A percentile compares a stretch with the other conserved stretches of the same genome.
Evolutionary conservation across 495 filamentous ascomycete species (phyloP).

Genomic region (Emericellopsis terricola): DNA sequence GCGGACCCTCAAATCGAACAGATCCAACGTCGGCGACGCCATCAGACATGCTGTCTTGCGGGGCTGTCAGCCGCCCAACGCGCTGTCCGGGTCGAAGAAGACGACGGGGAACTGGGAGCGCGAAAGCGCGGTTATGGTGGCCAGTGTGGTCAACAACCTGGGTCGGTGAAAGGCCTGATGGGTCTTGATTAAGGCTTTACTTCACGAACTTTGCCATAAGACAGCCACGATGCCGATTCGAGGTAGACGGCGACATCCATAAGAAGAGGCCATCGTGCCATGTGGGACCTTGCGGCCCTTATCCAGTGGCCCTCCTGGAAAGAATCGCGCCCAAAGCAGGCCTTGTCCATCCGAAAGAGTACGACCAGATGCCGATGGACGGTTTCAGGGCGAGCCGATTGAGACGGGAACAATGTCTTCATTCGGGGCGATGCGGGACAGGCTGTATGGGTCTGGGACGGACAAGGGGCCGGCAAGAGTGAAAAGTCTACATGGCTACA

Average conservation of each 20-base stretch:
- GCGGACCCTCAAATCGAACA: slow-evolving; percentile 59
- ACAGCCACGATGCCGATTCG: too few species aligned
- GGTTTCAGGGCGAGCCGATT: slow-evolving; percentile 22
- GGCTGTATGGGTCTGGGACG: slow-evolving; percentile 43
- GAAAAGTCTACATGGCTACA: slow-evolving; percentile 41
- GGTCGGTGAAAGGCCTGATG: too few species aligned
- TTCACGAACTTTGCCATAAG: too few species aligned
- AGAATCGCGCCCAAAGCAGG: slow-evolving; percentile 37
- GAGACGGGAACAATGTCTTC: slow-evolving; percentile 40
- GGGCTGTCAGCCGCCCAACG: slow-evolving; percentile 41
- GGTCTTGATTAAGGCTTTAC: too few species aligned
- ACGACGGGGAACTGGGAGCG: slow-evolving; percentile 52
- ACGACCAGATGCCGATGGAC: slow-evolving; percentile 17
- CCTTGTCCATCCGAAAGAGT: slow-evolving; percentile 36
- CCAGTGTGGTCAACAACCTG: slow-evolving; percentile 38
- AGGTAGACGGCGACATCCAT: too few species aligned
- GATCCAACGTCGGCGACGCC: slow-evolving; percentile 54
- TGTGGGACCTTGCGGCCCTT: too few species aligned
- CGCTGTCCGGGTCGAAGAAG: slow-evolving; percentile 17
- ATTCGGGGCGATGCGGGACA: slow-evolving; percentile 30
- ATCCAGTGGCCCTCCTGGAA: too few species aligned
- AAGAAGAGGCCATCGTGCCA: too few species aligned
- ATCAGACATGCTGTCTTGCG: slow-evolving; percentile 69
- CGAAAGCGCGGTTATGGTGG: slow-evolving; percentile 90
- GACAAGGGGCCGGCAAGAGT: slow-evolving; percentile 26